Evolutionary conservation across 257 asterid species (phyloP), one percentile per base, ranked within the genome.

Genomic region (Solanum raphanifolium): DNA sequence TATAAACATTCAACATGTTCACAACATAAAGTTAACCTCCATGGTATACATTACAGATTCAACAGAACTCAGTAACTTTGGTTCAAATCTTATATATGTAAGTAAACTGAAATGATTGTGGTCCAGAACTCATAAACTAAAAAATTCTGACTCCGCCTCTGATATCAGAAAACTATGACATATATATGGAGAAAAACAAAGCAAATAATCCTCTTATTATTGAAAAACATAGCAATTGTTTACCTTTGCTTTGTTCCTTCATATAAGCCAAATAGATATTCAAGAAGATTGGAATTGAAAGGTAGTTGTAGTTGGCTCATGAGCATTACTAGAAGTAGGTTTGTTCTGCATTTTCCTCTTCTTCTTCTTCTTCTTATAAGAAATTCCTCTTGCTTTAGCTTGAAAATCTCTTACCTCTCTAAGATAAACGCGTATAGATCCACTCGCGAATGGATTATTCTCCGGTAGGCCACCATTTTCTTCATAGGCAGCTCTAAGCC

Each of bases 381-480:
- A 73, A 46, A 85, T 85, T 32, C 87, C 87, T 85, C 87, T 85
- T 35, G 87, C 43, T 48, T 85, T 85, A 20, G 87, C 87, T 73
- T 85, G 87, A 68, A 73, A 85, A 68, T 85, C 87, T 41, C 87
- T 68, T 41, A 85, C 87, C 29, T 85, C 87, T 9, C 87, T n/a
- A 34, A 85, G 87, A 68, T 85, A 85, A 66, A 85, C 13, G 12
- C 87, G 87, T 38, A 85, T 85, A 46, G 87, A 5, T 2, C 82
- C 87, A 73, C 68, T 85, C 4, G 87, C 87, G 1, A 85, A 85
- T 21, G 87, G 87, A 73, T 85, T 85, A 46, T 71, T 68, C 87
- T 85, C 87, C 0, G 87, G 87, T 2, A 25, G 5, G 4, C 87
- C 83, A 32, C 83, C 87, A 52, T 85, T 85, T 48, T 85, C 87